Conservation (phyloP, 768 basidiomycete genomes). For the Lentinus brumalis region DNA sequence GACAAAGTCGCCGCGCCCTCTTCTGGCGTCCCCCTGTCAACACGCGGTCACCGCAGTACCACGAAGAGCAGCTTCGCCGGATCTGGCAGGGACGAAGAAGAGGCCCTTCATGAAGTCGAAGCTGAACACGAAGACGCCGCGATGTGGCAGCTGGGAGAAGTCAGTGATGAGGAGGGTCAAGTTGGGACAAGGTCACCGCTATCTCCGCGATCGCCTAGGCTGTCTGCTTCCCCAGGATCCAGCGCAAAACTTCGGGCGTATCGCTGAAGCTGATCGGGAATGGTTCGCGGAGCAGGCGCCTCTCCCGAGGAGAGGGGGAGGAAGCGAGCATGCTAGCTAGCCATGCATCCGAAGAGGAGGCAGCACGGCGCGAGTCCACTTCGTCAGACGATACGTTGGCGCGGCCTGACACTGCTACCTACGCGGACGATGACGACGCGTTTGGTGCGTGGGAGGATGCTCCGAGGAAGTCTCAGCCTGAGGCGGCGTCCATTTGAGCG, state of each 20-base stretch:
- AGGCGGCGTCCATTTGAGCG: not conserved
- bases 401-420: slow-evolving; percentile 19
- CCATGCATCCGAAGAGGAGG: slow-evolving; percentile 33
- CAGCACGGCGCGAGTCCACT: slow-evolving; percentile 31
- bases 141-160: slow-evolving; percentile 75
- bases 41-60: slow-evolving; percentile 29
- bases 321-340: slow-evolving; percentile 25
- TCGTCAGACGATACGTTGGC: slow-evolving; percentile 42
- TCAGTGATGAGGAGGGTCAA: slow-evolving; percentile 63
- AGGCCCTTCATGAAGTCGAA: slow-evolving; percentile 31
- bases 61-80: slow-evolving; percentile 24
- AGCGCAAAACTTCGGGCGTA: slow-evolving; percentile 8
- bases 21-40: slow-evolving; percentile 34
- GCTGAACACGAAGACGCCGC: slow-evolving; percentile 43
- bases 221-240: slow-evolving; percentile 1
- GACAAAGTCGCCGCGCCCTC: slow-evolving; percentile 34
- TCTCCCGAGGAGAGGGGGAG: slow-evolving; percentile 24
- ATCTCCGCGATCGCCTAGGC: slow-evolving; percentile 31
- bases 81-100: slow-evolving; percentile 42
- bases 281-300: slow-evolving; percentile 2
- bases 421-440: slow-evolving; percentile 26
- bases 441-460: slow-evolving; percentile 27
- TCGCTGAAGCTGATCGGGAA: slow-evolving; percentile 7
- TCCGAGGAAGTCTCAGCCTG: not conserved
- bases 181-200: slow-evolving; percentile 39